Percentiles rank a stretch among this genome's conserved stretches.
These are phyloP conservation scores for Kodamaea hsintzibuensis DNA, from an alignment of 805 yeast genomes.

Conservation along the genomic window DNA sequence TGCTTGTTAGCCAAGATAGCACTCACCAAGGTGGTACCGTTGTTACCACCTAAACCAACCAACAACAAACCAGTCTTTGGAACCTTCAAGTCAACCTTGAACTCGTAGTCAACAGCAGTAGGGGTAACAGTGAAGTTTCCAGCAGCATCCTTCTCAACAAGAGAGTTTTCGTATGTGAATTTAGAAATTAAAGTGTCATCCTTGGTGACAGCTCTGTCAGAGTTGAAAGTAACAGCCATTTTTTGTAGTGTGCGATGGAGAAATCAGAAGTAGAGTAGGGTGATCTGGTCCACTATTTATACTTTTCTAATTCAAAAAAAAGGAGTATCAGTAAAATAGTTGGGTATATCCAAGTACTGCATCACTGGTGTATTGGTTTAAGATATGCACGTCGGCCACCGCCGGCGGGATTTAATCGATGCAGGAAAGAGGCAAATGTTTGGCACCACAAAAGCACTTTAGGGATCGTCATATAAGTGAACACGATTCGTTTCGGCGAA, in stretches of 20 bases:
- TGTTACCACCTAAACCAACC: slow-evolving; percentile 96
- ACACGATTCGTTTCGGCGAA: not conserved
- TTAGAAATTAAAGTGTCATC: slow-evolving; percentile 57
- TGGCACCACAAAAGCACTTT: too few relatives aligned
- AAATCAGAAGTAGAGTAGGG: not conserved
- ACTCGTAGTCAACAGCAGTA: slow-evolving; percentile 70
- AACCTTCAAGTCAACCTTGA: slow-evolving; percentile 76
- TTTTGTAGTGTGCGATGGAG: not conserved
- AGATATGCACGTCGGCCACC: not conserved
- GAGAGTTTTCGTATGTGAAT: slow-evolving; percentile 74
- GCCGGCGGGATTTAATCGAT: not conserved
- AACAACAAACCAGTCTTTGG: slow-evolving; percentile 88
- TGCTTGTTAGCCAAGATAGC: slow-evolving; percentile 84
- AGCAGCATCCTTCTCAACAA: slow-evolving; percentile 56
- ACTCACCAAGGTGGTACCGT: slow-evolving; percentile 88
- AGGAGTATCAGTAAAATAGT: too few relatives aligned
- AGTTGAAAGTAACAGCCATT: slow-evolving; percentile 51
- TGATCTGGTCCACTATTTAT: slow-evolving; percentile 15
- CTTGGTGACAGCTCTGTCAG: slow-evolving; percentile 52
- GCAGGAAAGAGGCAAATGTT: not conserved
- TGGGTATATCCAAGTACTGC: not conserved
- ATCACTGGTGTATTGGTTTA: not conserved
- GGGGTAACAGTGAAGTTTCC: slow-evolving; percentile 70
- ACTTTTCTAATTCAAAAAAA: slow-evolving; percentile 4
- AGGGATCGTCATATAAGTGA: too few relatives aligned